Evolutionary conservation across 768 basidiomycete genomes (phyloP), one percentile per base, ranked within the genome.

Genomic region (Lyophyllum semitale): DNA sequence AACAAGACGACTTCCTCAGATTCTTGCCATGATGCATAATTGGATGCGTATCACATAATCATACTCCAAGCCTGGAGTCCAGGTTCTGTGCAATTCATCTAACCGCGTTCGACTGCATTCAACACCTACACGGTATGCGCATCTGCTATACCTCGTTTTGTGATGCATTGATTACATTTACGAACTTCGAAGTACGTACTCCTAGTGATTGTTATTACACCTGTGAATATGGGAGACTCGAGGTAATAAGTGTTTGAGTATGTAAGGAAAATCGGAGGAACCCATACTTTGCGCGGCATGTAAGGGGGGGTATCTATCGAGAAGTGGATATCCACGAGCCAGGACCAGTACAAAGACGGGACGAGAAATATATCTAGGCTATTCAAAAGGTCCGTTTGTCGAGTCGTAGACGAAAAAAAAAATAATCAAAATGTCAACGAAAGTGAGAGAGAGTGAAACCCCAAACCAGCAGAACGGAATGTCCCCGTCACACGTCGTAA

Each of bases 251-350:
- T 15, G 26, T 44, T 15, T 45, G 6, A 5, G 44, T 50, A 50
- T 25, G 37, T 40, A 2, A 38, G 17, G 26, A 25, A 32, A 13
- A 42, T n/a, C 17, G 50, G 17, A 42, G 7, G 33, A 22, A 51
- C 40, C 27, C 43, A n/a, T 51, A 50, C 37, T 15, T 5, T 54
- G 46, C 45, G 22, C 23, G 2, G 25, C 53, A 42, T 32, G 26
- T 33, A 37, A 13, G 25, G 48, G 27, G 32, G 59, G 59, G 60
- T 61, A 61, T 61, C 53, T 57, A 57, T 42, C 17, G 30, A 49
- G 41, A 60, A 46, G 33, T 46, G 48, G n/a, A 53, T 60, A 56
- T 60, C 52, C 44, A 57, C 44, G 42, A 52, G 40, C 45, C 26
- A 52, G 30, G 27, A 49, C 32, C 32, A 38, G 54, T 58, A 60